Base-by-base conservation (phyloP, 805 yeast genomes). In the Cyberlindnera nakhonratchasimensis region DNA sequence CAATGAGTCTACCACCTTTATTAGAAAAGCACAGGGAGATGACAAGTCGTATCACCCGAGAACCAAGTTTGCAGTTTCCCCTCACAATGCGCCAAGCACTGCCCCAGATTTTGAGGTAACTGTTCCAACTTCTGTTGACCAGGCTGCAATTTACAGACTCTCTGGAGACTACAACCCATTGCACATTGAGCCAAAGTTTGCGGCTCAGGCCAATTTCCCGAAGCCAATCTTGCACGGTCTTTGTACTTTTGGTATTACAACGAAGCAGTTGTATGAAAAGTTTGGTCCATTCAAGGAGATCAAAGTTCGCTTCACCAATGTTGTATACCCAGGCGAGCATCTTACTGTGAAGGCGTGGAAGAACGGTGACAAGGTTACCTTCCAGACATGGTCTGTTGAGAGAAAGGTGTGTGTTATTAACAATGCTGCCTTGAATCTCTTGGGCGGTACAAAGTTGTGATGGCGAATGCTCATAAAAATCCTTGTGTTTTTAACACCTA, bases 101-200 rank as follows among this genome's bases (percentile, higher is more conserved):
- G 62, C 63, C 20, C 93, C 96, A 6, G 95, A 86, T 59, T 85
- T 76, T 57, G 79, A 74, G 43, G 62, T 65, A 34, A 76, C 72
- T 32, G 74, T 78, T 55, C 65, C 73, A 51, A 85, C 93, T 2
- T 60, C 73, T 21, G 70, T 64, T 32, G 86, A 89, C 62, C 88
- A 81, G 63, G 97, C 97, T 34, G 87, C 96, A 4, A 66, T 90
- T 42, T 91, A 91, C 70, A 79, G 99, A 63, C 71, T 91, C 47
- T 82, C 91, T 47, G 98, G 96, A 41, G 99, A 91, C 70, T 82
- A 81, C 64, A 91, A 91, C 65, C 99, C 99, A 46, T 75, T 91
- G 55, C 99, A 90, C 69, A 82, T 91, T 61, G 98, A 91, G 67
- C 97, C 98, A 16, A 71, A 63, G 23, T 84, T 90, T 66, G 97